Evolutionary conservation across 225 moss, liverwort and hornwort genomes (phyloP), one percentile per base, ranked within the genome.

Genomic region (Antitrichia curtipendula): DNA sequence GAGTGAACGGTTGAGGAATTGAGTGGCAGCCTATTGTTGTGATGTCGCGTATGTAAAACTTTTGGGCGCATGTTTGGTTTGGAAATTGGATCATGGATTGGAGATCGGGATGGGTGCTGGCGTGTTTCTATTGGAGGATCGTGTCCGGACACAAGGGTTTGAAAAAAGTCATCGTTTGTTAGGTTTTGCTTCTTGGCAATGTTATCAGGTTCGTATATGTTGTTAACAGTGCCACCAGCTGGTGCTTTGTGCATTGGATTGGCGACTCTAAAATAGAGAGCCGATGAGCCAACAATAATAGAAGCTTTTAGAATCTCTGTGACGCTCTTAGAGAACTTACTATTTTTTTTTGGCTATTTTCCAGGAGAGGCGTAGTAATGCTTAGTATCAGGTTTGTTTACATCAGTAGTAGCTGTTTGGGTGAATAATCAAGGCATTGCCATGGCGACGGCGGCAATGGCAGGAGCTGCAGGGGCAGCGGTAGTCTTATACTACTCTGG

Each of bases 371-470:
- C 73, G 78, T 78, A 45, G 75, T 88, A 36, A 85, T 90, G 87
- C 50, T 82, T n/a, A 56, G 24, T 17, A 79, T 43, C 71, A 71
- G 71, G 64, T 43, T 57, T 57, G 31, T 62, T 54, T 63, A 72
- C 13, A 53, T 56, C 68, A 82, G 79, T 53, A 60, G 82, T n/a
- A 69, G 69, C 54, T 79, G 79, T 27, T 85, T 59, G 38, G 60
- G 87, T 90, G 91, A 88, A 93, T 95, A 93, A 65, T 54, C 77
- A 85, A 77, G 52, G 85, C 65, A 65, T 86, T 65, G 91, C 77
- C 74, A 98, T 98, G 98, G 96, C 97, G 80, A 94, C 95, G 83
- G 95, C 95, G 87, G 95, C 97, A 77, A 93, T 97, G 93, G 97
- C 95, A 79, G 95, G 95, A 80, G 95, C 96, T 87, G 96, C 95